Evolutionary conservation across 768 basidiomycete species (phyloP).

Genomic region (Clitopilus passeckerianus): DNA sequence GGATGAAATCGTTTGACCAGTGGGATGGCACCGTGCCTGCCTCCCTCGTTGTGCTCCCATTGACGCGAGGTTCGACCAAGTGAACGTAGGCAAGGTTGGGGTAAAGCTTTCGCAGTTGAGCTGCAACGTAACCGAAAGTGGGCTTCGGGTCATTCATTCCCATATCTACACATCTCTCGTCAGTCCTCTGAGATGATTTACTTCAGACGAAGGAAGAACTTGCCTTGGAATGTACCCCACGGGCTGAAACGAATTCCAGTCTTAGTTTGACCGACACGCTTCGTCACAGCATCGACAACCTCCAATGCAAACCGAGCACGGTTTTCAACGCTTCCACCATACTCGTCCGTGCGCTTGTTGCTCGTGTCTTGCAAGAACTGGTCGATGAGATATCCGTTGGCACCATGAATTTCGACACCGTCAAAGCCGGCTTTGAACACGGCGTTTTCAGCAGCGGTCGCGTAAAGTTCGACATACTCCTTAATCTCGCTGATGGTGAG

Average conservation of each 20-base stretch:
- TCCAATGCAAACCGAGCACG: conserved; percentile 54
- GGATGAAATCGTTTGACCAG: conserved; percentile 38
- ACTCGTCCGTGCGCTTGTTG: conserved; percentile 59
- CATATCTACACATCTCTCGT: conserved; percentile 31
- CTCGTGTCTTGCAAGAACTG: conserved; percentile 56
- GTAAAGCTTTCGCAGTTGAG: conserved; percentile 28
- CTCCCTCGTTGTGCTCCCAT: conserved; percentile 8
- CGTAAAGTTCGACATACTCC: conserved; percentile 46
- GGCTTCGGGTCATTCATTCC: conserved; percentile 49
- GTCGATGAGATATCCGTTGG: conserved; percentile 47
- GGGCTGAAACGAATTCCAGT: conserved; percentile 56
- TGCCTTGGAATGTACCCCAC: conserved; percentile 40
- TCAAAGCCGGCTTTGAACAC: conserved; percentile 61
- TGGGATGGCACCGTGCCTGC: conserved; percentile 3
- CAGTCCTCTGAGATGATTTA: too few relatives aligned
- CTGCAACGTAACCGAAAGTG: conserved; percentile 46
- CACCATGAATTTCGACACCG: conserved; percentile 47
- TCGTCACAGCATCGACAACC: conserved; percentile 43
- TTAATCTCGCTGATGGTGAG: conserved; percentile 43
- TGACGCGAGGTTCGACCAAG: conserved; percentile 33
- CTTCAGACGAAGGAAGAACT: not conserved
- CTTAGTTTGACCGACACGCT: conserved; percentile 47
- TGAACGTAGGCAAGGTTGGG: conserved; percentile 52
- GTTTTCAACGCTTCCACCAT: conserved; percentile 63
- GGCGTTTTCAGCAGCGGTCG: conserved; percentile 50